These are phyloP conservation scores for Fonsecaea monophora DNA, from an alignment of 2,329 filamentous ascomycete genomes.

Conservation along the genomic window DNA sequence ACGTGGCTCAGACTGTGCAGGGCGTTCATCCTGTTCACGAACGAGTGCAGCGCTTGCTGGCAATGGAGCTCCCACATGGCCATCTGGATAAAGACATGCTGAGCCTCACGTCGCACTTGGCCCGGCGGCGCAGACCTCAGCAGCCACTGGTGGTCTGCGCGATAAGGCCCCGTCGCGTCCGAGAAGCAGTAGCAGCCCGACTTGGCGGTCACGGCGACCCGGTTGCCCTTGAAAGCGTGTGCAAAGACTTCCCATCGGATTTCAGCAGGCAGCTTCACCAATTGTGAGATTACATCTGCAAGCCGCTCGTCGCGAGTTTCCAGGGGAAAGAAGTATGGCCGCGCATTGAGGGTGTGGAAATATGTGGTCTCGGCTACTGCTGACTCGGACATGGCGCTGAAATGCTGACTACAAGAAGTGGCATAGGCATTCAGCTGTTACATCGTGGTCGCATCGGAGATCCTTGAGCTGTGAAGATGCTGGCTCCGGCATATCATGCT, in stretches of 20 bases:
- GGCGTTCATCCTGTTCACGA: slow-evolving; percentile 15
- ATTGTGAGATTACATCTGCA: slow-evolving; percentile 1
- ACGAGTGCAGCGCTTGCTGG: slow-evolving; percentile 16
- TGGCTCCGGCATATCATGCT: neutral
- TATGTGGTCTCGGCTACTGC: slow-evolving; percentile 20
- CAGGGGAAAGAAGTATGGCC: slow-evolving; percentile 21
- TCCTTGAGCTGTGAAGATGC: neutral
- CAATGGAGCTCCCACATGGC: slow-evolving; percentile 32
- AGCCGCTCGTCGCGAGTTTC: slow-evolving; percentile 20
- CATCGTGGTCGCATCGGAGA: neutral
- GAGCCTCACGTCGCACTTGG: slow-evolving; percentile 20
- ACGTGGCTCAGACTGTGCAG: slow-evolving; percentile 13
- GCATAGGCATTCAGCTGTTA: neutral
- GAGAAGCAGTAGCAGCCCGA: slow-evolving; percentile 28
- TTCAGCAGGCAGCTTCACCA: slow-evolving; percentile 25
- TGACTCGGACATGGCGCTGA: slow-evolving; percentile 17
- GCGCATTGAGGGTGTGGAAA: slow-evolving; percentile 27
- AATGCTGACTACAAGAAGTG: neutral
- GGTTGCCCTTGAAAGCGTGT: slow-evolving; percentile 25
- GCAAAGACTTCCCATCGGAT: slow-evolving; percentile 27
- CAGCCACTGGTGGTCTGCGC: slow-evolving; percentile 30
- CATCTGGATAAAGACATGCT: slow-evolving; percentile 19
- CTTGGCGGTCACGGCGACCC: slow-evolving; percentile 24
- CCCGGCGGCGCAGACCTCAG: slow-evolving; percentile 7
- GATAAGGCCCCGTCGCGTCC: slow-evolving; percentile 26